These are phyloP conservation scores for Nakataea oryzae DNA, from an alignment of 2,329 filamentous ascomycete species.

Conservation along the genomic window DNA sequence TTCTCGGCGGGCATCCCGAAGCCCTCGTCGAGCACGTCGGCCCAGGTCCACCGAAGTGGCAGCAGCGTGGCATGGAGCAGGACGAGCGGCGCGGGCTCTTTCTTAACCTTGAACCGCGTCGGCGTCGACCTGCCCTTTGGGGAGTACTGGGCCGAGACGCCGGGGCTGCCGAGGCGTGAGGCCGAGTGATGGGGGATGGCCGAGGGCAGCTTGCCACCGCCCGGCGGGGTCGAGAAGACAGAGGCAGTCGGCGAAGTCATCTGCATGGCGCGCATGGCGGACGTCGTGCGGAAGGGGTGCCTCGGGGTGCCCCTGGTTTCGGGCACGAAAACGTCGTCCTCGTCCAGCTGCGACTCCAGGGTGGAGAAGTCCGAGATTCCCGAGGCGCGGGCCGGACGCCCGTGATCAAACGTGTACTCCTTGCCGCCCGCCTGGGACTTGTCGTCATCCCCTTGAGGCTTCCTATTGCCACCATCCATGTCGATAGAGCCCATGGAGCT, in stretches of 20 bases:
- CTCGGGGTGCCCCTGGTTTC: constrained; percentile 49
- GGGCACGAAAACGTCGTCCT: constrained; percentile 31
- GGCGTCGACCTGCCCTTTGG: constrained; percentile 44
- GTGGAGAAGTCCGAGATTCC: constrained; percentile 40
- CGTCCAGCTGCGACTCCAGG: constrained; percentile 35
- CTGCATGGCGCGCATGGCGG: constrained; percentile 59
- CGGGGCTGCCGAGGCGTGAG: constrained; percentile 48
- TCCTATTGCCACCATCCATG: constrained; percentile 4
- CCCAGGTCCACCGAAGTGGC: constrained; percentile 58
- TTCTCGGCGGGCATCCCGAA: constrained; percentile 7
- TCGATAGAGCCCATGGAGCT: constrained; percentile 44
- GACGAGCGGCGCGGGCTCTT: constrained; percentile 55
- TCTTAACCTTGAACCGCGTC: constrained; percentile 43
- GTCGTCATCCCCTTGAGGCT: constrained; percentile 5
- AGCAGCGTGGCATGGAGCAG: constrained; percentile 69
- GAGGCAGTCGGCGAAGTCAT: constrained; percentile 58
- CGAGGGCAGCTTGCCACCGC: constrained; percentile 27
- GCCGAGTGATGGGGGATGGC: constrained; percentile 17
- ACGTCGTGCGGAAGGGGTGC: constrained; percentile 58
- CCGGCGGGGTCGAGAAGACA: constrained; percentile 30
- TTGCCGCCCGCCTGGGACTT: constrained; percentile 5
- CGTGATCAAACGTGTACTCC: constrained; percentile 9
- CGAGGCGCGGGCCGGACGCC: constrained; percentile 33
- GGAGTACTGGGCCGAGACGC: constrained; percentile 38
- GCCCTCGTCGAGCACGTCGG: constrained; percentile 34